Base-by-base conservation (phyloP, 768 basidiomycete species). In the Lentinula aciculospora region DNA sequence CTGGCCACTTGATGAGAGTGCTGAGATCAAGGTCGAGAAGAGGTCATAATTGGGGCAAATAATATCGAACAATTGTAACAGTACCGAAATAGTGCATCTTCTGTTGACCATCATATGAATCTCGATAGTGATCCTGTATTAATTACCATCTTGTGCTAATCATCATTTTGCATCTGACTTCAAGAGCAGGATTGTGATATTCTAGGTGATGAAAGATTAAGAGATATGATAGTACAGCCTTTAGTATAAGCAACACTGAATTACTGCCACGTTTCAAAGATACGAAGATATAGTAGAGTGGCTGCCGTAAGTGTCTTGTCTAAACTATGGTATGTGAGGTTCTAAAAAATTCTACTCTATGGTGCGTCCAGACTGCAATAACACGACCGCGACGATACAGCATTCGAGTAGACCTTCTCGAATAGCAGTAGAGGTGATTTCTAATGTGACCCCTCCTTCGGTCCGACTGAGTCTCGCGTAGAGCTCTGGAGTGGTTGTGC, bases 321-420 rank as follows among this genome's bases (percentile, higher is more conserved):
- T 1, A 34, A 9, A 13, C 32, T 9, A 47, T 6, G 19, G 13
- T 9, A 6, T 34, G 3, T 17, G 13, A 36, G 27, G 0, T 15
- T 1, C 15, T 5, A 19, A n/a, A 17, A 27, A 12, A 9, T 32
- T 12, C n/a, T 49, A 83, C 57, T 81, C 80, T 17, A 83, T 77
- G 61, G 66, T 72, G 57, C 73, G 72, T 37, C 81, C 82, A 45
- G 68, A 79, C 60, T 76, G 75, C 56, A 84, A 71, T 34, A 83
- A 67, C 7, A 76, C 65, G 0, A 80, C 74, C 0, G 80, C 76
- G 9, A 82, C 70, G 39, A 83, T 64, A 40, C 72, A 74, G 3
- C 69, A 65, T 36, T 83, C 78, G 3, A 81, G 66, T 25, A 83
- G 71, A 12, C 76, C 74, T 4, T 72, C 66, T 48, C 75, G 72